A percentile compares a stretch with the other conserved stretches of the same genome.
phyloP scores from a whole-genome alignment of 495 filamentous ascomycete genomes.

The Lophium mytilinum region DNA sequence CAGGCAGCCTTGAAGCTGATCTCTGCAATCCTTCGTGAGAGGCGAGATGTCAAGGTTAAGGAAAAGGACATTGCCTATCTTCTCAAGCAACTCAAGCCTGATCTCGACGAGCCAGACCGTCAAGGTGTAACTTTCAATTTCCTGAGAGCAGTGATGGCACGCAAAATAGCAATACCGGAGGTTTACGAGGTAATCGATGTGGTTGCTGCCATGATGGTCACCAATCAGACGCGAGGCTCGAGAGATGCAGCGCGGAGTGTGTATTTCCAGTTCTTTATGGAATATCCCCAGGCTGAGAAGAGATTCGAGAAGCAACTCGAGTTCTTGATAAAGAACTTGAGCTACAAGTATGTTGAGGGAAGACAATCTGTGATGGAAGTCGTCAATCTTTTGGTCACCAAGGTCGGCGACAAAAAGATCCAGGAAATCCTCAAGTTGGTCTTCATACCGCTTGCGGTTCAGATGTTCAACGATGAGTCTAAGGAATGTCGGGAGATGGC shows the following conservation, averaged over 20 bases:
- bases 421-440: constrained; percentile 74
- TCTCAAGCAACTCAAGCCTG: constrained; percentile 73
- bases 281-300: constrained; percentile 86
- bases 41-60: constrained; percentile 62
- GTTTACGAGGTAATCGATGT: constrained; percentile 87
- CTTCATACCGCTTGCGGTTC: constrained; percentile 79
- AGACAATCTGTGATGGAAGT: constrained; percentile 87
- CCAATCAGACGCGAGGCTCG: constrained; percentile 78
- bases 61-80: constrained; percentile 78
- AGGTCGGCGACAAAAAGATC: constrained; percentile 67
- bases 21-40: constrained; percentile 74
- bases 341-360: constrained; percentile 81
- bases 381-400: constrained; percentile 71
- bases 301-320: constrained; percentile 80
- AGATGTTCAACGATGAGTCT: constrained; percentile 80
- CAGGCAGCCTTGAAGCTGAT: constrained; percentile 84
- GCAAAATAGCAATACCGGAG: constrained; percentile 75
- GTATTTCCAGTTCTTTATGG: constrained; percentile 88
- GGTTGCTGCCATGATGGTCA: constrained; percentile 90
- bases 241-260: constrained; percentile 79
- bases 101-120: constrained; percentile 83
- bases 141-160: constrained; percentile 70
- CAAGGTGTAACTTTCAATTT: constrained; percentile 93
- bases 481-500: constrained; percentile 79
- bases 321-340: constrained; percentile 83